Evolutionary conservation across 1,284 basidiomycete species (phyloP), one percentile per base, ranked within the genome.

Genomic region (Pyrrhoderma lamaoense): DNA sequence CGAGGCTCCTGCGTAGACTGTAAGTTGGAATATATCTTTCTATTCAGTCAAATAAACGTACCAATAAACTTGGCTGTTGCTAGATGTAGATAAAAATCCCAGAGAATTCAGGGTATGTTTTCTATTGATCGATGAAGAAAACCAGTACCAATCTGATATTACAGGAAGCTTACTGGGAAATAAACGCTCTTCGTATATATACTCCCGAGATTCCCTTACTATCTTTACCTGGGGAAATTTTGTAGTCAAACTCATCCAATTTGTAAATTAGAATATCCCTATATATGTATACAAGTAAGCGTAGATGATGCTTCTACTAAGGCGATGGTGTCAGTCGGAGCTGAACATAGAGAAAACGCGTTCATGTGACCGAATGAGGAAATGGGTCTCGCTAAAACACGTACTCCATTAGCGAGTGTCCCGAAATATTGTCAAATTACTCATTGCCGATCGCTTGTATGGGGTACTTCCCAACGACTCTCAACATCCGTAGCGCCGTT

Each of bases 171-270:
- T 71, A 67, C 60, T 72, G 69, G 67, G 64, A 65, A 23, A 61
- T 72, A 54, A 68, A 68, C 53, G 61, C 65, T 1, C 48, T 73
- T 11, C 61, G 65, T 25, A 62, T 70, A n/a, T 72, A 70, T 60
- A 68, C 60, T 22, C 57, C 56, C 25, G 23, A 13, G 31, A 16
- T 22, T 23, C 14, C 22, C 35, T 19, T 44, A 8, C 18, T 42
- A 25, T 27, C 31, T 16, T 16, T 22, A 48, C 27, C 27, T n/a
- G n/a, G n/a, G n/a, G n/a, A n/a, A 31, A 5, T 11, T 31, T 31
- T 31, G 27, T 11, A 5, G 11, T 31, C 5, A 11, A 31, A 31
- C 5, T 5, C 5, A 11, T 5, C 5, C 7, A 31, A 31, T 11
- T 31, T 31, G 11, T 31, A 5, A 31, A 31, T 31, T 5, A 31